Evolutionary conservation across 495 filamentous ascomycete species (phyloP), one percentile per base, ranked within the genome.

Genomic region (Penicillium taxi): DNA sequence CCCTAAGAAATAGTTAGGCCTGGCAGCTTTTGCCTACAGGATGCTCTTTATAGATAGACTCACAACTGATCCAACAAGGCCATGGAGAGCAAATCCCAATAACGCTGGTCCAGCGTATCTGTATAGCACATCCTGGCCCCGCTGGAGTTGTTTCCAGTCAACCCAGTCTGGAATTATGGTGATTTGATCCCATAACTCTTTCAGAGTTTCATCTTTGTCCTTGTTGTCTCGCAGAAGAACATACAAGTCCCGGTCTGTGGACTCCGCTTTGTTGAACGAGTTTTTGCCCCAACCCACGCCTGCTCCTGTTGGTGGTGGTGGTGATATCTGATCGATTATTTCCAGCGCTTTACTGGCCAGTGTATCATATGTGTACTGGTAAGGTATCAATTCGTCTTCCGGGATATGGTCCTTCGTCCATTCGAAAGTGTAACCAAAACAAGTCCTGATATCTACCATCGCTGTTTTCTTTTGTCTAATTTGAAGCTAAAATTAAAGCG

Each of bases 381-480:
- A 22, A 3, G 32, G 32, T 9, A 20, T 20, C 7, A 20, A 11
- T 17, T 34, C 18, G 9, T 21, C 18, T 12, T 14, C 15, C 11
- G 32, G 21, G 9, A 34, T 12, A 20, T 34, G 32, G 15, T 34
- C 9, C 18, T 34, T 20, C 2, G 32, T 34, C 32, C 32, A 34
- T 34, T 18, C 9, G 16, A 34, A 34, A 9, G 12, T 11, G 6
- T 34, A 34, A 11, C 32, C 32, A n/a, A n/a, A n/a, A n/a, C n/a
- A n/a, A n/a, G n/a, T n/a, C n/a, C n/a, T n/a, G n/a, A n/a, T n/a
- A n/a, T n/a, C n/a, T n/a, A n/a, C n/a, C n/a, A n/a, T n/a, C n/a
- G n/a, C n/a, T n/a, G n/a, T n/a, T n/a, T n/a, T n/a, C n/a, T n/a
- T n/a, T n/a, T n/a, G n/a, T n/a, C n/a, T n/a, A n/a, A n/a, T n/a